Evolutionary conservation across 306 rosid species (phyloP).

Genomic region (Quercus suber): DNA sequence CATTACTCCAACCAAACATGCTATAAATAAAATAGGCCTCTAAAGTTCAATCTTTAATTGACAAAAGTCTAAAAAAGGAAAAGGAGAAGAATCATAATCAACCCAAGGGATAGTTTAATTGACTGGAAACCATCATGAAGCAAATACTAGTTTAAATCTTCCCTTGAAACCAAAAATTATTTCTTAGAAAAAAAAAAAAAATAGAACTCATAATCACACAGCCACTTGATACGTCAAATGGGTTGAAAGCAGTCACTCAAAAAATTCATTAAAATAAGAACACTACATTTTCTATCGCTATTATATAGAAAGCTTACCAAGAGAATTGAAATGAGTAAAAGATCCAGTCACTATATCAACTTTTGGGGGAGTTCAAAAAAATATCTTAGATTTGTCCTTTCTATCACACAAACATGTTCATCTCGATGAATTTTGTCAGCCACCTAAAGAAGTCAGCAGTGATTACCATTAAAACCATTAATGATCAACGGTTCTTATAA

Average conservation of each 20-base stretch:
- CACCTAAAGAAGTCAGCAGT: conserved; percentile 6
- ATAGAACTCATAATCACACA: neutral
- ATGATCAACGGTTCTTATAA: neutral
- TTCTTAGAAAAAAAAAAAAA: no score
- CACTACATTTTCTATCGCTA: neutral
- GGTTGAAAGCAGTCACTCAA: neutral
- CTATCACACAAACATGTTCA: conserved; percentile 78
- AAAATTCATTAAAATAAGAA: neutral
- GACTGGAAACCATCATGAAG: no score
- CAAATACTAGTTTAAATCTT: no score
- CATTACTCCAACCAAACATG: no score
- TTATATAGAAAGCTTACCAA: conserved; percentile 50
- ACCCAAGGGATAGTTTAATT: no score
- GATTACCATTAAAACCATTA: neutral
- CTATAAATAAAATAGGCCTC: no score
- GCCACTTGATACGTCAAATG: neutral
- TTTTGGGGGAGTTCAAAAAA: conserved; percentile 68
- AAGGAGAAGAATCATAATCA: no score
- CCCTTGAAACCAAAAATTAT: no score
- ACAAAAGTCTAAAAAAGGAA: no score
- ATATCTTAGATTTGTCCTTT: conserved; percentile 80
- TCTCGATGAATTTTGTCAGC: neutral
- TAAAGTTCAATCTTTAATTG: no score
- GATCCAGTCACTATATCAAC: conserved; percentile 94
- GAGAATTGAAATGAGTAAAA: conserved; percentile 88